A percentile compares a stretch with the other conserved stretches of the same genome.
phyloP scores from a whole-genome alignment of 2,329 filamentous ascomycete genomes.

The Alternaria ethzedia region DNA sequence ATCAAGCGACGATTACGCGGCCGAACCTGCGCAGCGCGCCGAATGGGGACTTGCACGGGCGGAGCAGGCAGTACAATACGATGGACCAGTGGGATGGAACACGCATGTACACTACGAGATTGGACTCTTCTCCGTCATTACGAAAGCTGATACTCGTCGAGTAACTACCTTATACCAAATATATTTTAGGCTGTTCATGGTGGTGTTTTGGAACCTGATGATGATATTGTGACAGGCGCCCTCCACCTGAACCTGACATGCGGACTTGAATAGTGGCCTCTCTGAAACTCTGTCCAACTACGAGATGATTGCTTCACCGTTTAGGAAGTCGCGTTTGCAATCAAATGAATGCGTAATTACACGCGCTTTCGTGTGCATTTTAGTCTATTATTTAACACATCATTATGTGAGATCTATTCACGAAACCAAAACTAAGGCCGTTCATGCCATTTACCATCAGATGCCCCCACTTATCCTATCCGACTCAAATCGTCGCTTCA shows the following conservation, averaged over 20 bases:
- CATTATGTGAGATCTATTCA: not conserved
- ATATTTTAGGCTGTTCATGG: not conserved
- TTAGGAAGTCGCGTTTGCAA: not conserved
- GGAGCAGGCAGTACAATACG: not conserved
- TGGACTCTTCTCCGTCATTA: not conserved
- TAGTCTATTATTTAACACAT: not conserved
- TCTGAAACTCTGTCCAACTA: not conserved
- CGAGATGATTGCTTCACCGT: not conserved
- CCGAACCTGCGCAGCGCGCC: not conserved
- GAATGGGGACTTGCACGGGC: not conserved
- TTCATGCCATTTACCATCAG: not conserved
- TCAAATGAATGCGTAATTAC: not conserved
- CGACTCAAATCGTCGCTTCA: not conserved
- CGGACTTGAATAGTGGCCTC: not conserved
- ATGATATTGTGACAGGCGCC: not conserved
- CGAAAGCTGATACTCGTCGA: not conserved
- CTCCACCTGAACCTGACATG: not conserved
- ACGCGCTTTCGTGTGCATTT: not conserved
- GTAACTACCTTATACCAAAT: not conserved
- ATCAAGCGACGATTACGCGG: not conserved
- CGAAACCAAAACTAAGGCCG: not conserved
- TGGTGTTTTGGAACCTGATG: not conserved
- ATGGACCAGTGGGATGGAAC: not conserved
- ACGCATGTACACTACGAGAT: slow-evolving; percentile 8
- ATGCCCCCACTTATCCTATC: not conserved